A percentile compares a stretch with the other conserved stretches of the same genome.
These are phyloP conservation scores for Prosopis cineraria DNA, from an alignment of 306 rosid species.

Conservation along the genomic window DNA sequence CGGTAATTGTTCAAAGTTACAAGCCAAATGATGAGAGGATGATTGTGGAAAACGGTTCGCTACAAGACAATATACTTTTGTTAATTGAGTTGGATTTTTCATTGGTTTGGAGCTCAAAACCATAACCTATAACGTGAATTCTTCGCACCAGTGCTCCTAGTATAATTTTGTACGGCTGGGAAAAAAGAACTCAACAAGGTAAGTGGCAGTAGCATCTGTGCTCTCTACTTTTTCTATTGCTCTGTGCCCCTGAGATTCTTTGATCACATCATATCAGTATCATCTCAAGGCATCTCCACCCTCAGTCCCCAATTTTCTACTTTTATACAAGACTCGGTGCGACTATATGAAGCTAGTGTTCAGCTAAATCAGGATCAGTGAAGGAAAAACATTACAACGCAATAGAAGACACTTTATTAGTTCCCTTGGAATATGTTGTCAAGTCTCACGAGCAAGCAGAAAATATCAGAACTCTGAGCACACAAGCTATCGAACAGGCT, in stretches of 20 bases:
- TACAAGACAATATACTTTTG: constrained; percentile 24
- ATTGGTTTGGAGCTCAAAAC: constrained; percentile 34
- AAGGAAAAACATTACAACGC: not conserved
- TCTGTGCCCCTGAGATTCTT: constrained; percentile 50
- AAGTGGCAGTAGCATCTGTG: constrained; percentile 44
- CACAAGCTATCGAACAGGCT: constrained; percentile 38
- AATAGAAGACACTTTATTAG: constrained; percentile 22
- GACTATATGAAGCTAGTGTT: constrained; percentile 20
- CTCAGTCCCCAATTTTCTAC: constrained; percentile 35
- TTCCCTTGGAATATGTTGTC: constrained; percentile 44
- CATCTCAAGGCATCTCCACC: constrained; percentile 45
- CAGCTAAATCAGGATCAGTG: constrained; percentile 13
- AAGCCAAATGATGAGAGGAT: constrained; percentile 34
- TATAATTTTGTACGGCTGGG: constrained; percentile 41
- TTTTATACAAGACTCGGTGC: constrained; percentile 11
- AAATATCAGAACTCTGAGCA: constrained; percentile 28
- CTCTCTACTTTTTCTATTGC: constrained; percentile 40
- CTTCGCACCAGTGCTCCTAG: constrained; percentile 37
- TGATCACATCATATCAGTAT: constrained; percentile 39
- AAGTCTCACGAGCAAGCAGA: constrained; percentile 30
- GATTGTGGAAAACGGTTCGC: constrained; percentile 22
- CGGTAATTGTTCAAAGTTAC: constrained; percentile 14
- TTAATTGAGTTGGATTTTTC: constrained; percentile 31
- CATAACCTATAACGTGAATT: constrained; percentile 38
- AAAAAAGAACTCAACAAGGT: constrained; percentile 29